Evolutionary conservation across 345 rosid genomes (phyloP).

Genomic region (Arabidopsis suecica): DNA sequence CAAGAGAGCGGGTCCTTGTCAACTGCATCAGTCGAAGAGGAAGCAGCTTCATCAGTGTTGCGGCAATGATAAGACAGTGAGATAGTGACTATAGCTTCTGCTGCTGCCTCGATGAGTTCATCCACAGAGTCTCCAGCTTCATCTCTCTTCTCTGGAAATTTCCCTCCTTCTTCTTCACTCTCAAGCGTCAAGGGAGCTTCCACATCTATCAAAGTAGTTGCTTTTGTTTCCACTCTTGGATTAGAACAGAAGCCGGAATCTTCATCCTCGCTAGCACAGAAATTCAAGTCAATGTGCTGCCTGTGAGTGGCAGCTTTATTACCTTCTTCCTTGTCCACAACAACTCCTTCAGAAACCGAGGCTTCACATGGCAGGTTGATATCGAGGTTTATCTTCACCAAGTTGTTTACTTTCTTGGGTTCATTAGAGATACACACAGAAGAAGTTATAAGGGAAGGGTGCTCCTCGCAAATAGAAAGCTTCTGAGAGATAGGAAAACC

Average conservation of each 20-base stretch:
- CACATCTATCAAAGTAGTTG: conserved; percentile 63
- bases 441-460: conserved; percentile 50
- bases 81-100: conserved; percentile 79
- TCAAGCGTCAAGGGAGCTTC: conserved; percentile 73
- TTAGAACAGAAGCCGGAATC: conserved; percentile 48
- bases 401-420: conserved; percentile 51
- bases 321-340: conserved; percentile 50
- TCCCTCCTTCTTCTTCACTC: conserved; percentile 57
- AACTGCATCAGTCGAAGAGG: conserved; percentile 41
- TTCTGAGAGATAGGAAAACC: conserved; percentile 60
- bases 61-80: conserved; percentile 49
- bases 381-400: conserved; percentile 59
- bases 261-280: conserved; percentile 70
- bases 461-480: conserved; percentile 44
- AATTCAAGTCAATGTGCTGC: conserved; percentile 74
- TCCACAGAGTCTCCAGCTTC: conserved; percentile 46
- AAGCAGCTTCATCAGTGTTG: conserved; percentile 50
- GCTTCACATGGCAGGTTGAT: conserved; percentile 84
- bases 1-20: conserved; percentile 56
- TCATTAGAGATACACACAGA: conserved; percentile 44
- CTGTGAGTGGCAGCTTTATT: conserved; percentile 48
- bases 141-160: conserved; percentile 40
- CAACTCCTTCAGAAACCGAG: conserved; percentile 48
- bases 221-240: conserved; percentile 48
- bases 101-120: conserved; percentile 63